Conservation (phyloP, 2,329 filamentous ascomycete species). For the Beauveria bassiana region DNA sequence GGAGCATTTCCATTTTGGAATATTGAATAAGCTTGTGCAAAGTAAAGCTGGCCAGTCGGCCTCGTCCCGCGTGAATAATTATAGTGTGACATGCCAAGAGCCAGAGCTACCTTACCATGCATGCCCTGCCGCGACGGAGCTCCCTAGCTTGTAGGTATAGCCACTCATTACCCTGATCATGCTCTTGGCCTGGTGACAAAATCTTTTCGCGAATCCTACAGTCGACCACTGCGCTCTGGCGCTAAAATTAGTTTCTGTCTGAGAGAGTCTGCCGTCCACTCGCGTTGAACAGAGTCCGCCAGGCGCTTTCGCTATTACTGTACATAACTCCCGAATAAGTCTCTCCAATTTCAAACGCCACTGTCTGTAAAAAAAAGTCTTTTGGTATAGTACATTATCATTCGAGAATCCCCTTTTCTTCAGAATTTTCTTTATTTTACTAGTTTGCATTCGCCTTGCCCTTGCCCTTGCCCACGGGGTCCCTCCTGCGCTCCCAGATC, state of each 20-base stretch:
- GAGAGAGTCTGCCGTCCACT: no score
- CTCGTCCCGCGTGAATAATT: not conserved
- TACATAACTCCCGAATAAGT: not conserved
- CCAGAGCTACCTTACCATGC: no score
- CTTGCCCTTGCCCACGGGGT: conserved; percentile 27
- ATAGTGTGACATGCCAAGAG: no score
- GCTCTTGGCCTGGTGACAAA: no score
- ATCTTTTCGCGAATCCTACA: no score
- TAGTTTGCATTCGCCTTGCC: conserved; percentile 23
- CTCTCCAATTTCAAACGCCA: not conserved
- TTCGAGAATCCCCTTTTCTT: not conserved
- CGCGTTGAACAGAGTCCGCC: not conserved
- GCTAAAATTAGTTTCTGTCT: no score
- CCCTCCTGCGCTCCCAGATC: conserved; percentile 83
- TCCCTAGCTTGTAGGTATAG: no score
- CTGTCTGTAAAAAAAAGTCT: not conserved
- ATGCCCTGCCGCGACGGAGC: no score
- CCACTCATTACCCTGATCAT: no score
- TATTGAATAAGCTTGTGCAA: not conserved
- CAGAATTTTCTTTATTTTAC: no score
- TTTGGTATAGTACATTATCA: not conserved
- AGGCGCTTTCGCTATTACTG: no score
- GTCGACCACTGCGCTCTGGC: no score
- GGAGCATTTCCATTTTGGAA: not conserved
- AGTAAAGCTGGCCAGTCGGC: not conserved